Base-by-base conservation (phyloP, 768 basidiomycete genomes). In the Tylopilus balloui region DNA sequence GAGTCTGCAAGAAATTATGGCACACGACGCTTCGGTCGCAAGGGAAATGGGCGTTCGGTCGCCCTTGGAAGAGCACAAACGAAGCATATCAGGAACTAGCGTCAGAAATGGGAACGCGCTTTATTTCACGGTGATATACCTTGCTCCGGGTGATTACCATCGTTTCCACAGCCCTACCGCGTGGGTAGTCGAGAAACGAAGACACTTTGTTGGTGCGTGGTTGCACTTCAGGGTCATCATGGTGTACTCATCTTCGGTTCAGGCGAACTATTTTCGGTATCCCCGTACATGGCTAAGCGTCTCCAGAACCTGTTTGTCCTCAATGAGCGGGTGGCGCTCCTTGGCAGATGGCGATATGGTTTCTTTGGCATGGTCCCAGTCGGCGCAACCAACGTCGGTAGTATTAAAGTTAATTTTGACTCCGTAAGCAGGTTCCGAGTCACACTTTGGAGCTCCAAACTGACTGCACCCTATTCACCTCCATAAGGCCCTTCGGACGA, bases 361-460 rank as follows among this genome's bases (percentile, higher is more conserved):
- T 97, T 97, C 76, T 99, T 96, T 67, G 75, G 86, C 23, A 97
- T 97, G 92, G 83, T 96, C 0, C 96, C 96, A 10, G 95, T 99
- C 24, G 96, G 96, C 3, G 96, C 96, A 2, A 98, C 95, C 11
- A 98, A 99, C 66, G 96, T 98, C 44, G 96, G 96, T 5, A 88
- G 86, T 54, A 98, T 99, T 70, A 86, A 86, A 56, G 78, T 99
- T 63, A 94, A 96, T 66, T 99, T 99, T 67, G 96, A 99, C 67
- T 76, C 86, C 64, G 88, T 86, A 38, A 45, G 66, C 36, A 24
- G 48, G 12, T 15, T n/a, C 20, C 21, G 15, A 11, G 48, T 24
- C 38, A 39, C 36, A 9, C 42, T 13, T n/a, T 12, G n/a, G 2
- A 12, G 19, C 5, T 2, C 28, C 49, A 37, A 48, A 32, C 36